Evolutionary conservation across 2,329 filamentous ascomycete species (phyloP).

Genomic region (Zasmidium angulare): DNA sequence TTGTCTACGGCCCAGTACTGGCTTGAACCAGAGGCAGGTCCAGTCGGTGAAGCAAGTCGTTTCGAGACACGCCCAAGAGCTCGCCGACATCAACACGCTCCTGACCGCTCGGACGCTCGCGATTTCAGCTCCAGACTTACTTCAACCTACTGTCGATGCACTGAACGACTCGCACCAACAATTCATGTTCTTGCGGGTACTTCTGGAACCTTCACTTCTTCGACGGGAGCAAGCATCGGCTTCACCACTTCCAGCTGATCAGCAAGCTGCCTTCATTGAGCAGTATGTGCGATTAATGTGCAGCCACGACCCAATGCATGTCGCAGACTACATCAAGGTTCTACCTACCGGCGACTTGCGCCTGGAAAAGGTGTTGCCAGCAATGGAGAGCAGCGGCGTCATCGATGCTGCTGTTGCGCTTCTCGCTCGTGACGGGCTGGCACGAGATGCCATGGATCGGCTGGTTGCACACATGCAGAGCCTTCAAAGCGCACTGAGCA

Average conservation of each 20-base stretch:
- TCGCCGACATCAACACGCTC: constrained; percentile 67
- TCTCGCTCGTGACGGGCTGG: constrained; percentile 83
- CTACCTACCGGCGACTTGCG: constrained; percentile 76
- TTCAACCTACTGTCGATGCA: constrained; percentile 64
- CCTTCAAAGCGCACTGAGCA: constrained; percentile 74
- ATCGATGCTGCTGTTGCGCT: constrained; percentile 91
- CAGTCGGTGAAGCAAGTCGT: constrained; percentile 70
- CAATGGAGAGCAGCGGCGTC: constrained; percentile 84
- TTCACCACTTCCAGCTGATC: constrained; percentile 34
- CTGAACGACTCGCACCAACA: constrained; percentile 64
- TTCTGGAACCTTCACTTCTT: constrained; percentile 63
- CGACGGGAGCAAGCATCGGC: constrained; percentile 30
- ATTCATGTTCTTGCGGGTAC: constrained; percentile 71
- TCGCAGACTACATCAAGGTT: constrained; percentile 78
- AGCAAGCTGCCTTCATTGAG: constrained; percentile 65
- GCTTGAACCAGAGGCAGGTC: constrained; percentile 67
- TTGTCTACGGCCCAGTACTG: constrained; percentile 65
- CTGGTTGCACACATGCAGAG: constrained; percentile 78
- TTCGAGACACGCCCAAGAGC: constrained; percentile 61
- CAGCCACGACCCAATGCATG: constrained; percentile 74
- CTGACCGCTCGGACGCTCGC: constrained; percentile 66
- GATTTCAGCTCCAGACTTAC: constrained; percentile 61
- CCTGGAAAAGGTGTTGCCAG: constrained; percentile 77
- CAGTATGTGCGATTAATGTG: constrained; percentile 91
- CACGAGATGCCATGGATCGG: constrained; percentile 78